phyloP scores from a whole-genome alignment of 1,284 basidiomycete genomes.

The Exobasidium rhododendri region DNA sequence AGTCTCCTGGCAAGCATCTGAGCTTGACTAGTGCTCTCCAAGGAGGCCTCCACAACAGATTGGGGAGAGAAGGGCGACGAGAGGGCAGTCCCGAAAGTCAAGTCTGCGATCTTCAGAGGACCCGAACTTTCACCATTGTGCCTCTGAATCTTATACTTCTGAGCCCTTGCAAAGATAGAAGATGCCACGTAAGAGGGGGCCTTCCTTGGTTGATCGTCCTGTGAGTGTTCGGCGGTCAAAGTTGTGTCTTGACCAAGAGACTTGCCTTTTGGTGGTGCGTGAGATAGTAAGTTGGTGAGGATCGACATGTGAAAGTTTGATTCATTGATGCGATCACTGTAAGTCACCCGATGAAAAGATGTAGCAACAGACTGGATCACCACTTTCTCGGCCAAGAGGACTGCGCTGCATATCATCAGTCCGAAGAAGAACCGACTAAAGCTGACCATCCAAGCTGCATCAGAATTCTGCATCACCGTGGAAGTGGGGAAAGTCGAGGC shows the following conservation, averaged over 20 bases:
- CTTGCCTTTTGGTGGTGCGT: background rate
- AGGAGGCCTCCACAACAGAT: conserved; percentile 75
- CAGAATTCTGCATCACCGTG: background rate
- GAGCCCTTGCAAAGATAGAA: background rate
- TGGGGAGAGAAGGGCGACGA: conserved; percentile 68
- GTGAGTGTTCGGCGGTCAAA: background rate
- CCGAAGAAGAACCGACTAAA: conserved; percentile 61
- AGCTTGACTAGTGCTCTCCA: conserved; percentile 77
- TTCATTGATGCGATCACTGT: conserved; percentile 66
- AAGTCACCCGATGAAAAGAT: conserved; percentile 83
- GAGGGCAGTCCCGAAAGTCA: background rate
- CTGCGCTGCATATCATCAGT: conserved; percentile 67
- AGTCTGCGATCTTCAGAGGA: background rate
- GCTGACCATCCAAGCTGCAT: background rate
- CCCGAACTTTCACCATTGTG: background rate
- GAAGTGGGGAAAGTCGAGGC: background rate
- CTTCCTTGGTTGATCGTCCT: too few species aligned
- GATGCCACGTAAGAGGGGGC: background rate
- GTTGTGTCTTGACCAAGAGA: background rate
- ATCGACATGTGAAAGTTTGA: background rate
- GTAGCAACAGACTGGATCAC: conserved; percentile 67
- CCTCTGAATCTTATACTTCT: background rate
- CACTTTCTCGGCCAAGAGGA: conserved; percentile 79
- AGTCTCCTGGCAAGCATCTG: conserved; percentile 77
- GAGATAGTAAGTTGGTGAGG: background rate